phyloP scores from a whole-genome alignment of 257 asterid species.

The Ophiorrhiza pumila region DNA sequence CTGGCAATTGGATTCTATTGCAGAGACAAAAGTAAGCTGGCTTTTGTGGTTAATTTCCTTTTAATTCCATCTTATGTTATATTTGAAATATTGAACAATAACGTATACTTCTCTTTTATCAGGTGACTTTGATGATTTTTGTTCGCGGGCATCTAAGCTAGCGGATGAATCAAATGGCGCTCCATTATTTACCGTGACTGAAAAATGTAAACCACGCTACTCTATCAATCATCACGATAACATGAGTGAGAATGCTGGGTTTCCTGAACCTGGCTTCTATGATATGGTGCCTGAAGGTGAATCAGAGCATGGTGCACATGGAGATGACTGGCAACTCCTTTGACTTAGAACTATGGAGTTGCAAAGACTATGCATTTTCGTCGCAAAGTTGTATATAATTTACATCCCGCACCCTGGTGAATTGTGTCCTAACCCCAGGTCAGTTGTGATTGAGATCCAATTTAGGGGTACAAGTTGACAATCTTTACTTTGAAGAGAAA shows the following conservation, averaged over 20 bases:
- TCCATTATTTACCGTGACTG: slow-evolving; percentile 73
- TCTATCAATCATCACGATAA: slow-evolving; percentile 20
- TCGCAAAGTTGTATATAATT: slow-evolving; percentile 21
- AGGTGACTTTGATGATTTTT: slow-evolving; percentile 91
- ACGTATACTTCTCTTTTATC: slow-evolving; percentile 17
- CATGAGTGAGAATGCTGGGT: slow-evolving; percentile 17
- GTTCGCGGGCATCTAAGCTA: slow-evolving; percentile 59
- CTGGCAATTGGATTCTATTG: slow-evolving; percentile 89
- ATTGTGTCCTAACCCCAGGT: not conserved
- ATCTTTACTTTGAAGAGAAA: not conserved
- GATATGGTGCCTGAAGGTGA: slow-evolving; percentile 26
- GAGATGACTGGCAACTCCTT: slow-evolving; percentile 95
- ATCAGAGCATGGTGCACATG: slow-evolving; percentile 44
- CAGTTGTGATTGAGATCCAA: not conserved
- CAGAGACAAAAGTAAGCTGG: slow-evolving; percentile 55
- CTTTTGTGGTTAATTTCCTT: slow-evolving; percentile 6
- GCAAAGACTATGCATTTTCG: not conserved
- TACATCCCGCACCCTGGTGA: slow-evolving; percentile 3
- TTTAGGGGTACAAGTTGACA: not conserved
- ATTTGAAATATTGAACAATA: not conserved
- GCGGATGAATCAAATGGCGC: slow-evolving; percentile 74
- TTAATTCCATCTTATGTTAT: too few species aligned
- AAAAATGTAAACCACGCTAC: slow-evolving; percentile 42
- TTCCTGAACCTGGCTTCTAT: slow-evolving; percentile 28
- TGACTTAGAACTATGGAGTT: slow-evolving; percentile 25